Base-by-base conservation (phyloP, 2,329 filamentous ascomycete genomes). In the Talaromyces amestolkiae region DNA sequence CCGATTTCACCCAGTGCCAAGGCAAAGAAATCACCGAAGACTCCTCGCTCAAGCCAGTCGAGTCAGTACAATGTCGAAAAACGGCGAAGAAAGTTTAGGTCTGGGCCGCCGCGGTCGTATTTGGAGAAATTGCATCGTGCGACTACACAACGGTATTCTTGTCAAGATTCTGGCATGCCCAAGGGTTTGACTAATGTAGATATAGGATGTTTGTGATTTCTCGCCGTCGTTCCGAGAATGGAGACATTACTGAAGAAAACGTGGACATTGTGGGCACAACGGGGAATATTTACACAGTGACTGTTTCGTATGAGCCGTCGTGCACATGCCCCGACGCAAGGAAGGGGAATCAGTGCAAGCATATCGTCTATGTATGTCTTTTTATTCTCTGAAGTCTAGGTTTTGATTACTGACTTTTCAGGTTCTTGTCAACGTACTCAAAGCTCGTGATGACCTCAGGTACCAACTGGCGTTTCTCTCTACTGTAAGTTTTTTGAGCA, bases 321-420 rank as follows among this genome's bases (percentile, higher is more conserved):
- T 88, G 86, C 74, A 80, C 80, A 64, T 88, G 86, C 72, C 84
- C 85, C 0, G 83, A 87, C 73, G 78, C 77, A 8, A 67, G 56
- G 39, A 85, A 84, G 65, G 84, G 86, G 4, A 84, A 85, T 53
- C 84, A 87, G 70, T 90, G 87, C 81, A 89, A 89, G 72, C 87
- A 89, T 69, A 83, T 88, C 51, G 75, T 85, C 54, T 88, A 87
- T 71, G 84, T 84, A 77, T 71, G 9, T 43, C 56, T 35, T 24
- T 31, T 35, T 27, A 1, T 3, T 58, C 11, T 7, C 35, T 31
- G 19, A 22, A 33, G 8, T 37, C 3, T 24, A 19, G 5, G 0
- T 6, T 5, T 39, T 3, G 53, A 24, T 56, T 37, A 22, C 53
- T 56, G 17, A 22, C 47, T 63, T 61, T 65, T 54, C 65, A 45